A percentile compares a stretch with the other conserved stretches of the same genome.
Conservation (phyloP, 441 rosid species). For the Pelargonium myrrhifolium region DNA sequence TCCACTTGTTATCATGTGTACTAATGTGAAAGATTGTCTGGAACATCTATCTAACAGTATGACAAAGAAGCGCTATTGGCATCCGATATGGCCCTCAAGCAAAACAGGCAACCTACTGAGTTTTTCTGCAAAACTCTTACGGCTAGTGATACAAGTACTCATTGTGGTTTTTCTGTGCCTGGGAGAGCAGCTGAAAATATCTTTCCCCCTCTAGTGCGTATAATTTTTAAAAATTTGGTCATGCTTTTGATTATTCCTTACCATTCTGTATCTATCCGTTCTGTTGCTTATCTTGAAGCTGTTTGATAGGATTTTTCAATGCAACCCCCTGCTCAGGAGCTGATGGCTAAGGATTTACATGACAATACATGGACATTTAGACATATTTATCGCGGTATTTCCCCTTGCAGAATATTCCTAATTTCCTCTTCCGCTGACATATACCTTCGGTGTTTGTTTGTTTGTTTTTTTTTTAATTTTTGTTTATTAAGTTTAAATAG, state of each 20-base stretch:
- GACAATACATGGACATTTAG: conserved; percentile 78
- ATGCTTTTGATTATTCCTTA: background rate
- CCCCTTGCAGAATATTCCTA: background rate
- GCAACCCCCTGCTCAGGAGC: conserved; percentile 93
- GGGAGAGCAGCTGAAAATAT: conserved; percentile 94
- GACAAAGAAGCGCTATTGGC: conserved; percentile 80
- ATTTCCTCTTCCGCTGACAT: background rate
- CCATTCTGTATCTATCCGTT: background rate
- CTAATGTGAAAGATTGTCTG: conserved; percentile 12
- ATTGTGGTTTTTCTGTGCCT: conserved; percentile 96
- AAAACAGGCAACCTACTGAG: conserved; percentile 63
- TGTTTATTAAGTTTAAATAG: background rate
- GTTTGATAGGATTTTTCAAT: conserved; percentile 63
- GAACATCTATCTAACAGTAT: conserved; percentile 42
- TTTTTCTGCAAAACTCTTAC: conserved; percentile 93
- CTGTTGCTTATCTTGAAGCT: conserved; percentile 12
- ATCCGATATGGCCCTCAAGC: conserved; percentile 72
- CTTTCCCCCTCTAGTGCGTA: conserved; percentile 77
- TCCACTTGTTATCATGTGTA: conserved; percentile 18
- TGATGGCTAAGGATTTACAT: conserved; percentile 84
- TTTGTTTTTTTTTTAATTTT: background rate
- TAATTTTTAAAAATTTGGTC: conserved; percentile 4
- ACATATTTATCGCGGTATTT: conserved; percentile 84
- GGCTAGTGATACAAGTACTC: too few relatives aligned
- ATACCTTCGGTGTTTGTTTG: background rate